Conservation (phyloP, 768 basidiomycete species). For the Harrya chromipes region DNA sequence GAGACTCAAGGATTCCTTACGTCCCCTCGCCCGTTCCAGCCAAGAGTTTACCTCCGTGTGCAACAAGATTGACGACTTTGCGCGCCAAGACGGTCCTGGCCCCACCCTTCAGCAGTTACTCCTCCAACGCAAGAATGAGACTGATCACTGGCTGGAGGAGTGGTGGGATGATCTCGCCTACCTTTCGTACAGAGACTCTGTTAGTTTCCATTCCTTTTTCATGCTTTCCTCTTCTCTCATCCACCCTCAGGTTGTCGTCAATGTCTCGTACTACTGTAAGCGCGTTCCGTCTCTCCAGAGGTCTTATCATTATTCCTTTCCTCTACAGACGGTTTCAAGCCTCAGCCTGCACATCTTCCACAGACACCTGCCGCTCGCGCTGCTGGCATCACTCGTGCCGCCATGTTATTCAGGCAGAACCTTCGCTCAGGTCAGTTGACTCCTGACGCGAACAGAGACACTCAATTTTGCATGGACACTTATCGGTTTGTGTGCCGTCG, state of each 20-base stretch:
- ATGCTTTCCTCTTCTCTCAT: conserved; percentile 1
- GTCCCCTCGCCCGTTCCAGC: conserved; percentile 66
- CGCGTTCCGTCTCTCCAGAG: not conserved
- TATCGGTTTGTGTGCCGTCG: conserved; percentile 50
- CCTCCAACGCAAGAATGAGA: conserved; percentile 49
- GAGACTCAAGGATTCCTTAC: conserved; percentile 66
- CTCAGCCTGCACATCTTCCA: conserved; percentile 57
- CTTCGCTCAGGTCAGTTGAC: conserved; percentile 62
- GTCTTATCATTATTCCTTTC: conserved; percentile 4
- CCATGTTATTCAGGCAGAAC: conserved; percentile 70
- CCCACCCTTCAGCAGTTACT: conserved; percentile 64
- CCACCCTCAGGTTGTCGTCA: conserved; percentile 63
- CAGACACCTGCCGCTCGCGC: conserved; percentile 63
- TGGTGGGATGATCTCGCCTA: conserved; percentile 94
- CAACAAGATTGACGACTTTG: conserved; percentile 69
- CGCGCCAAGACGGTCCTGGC: conserved; percentile 36
- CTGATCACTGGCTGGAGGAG: conserved; percentile 81
- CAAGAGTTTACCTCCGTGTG: conserved; percentile 54
- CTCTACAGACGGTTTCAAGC: conserved; percentile 71
- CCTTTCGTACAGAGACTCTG: conserved; percentile 82
- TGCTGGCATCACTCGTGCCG: conserved; percentile 64
- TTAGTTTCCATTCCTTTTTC: conserved; percentile 31
- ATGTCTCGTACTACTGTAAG: conserved; percentile 93
- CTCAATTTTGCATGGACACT: conserved; percentile 82
- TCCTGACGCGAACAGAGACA: conserved; percentile 66